phyloP scores from a whole-genome alignment of 148 eudicot species.

The Cornus controversa region DNA sequence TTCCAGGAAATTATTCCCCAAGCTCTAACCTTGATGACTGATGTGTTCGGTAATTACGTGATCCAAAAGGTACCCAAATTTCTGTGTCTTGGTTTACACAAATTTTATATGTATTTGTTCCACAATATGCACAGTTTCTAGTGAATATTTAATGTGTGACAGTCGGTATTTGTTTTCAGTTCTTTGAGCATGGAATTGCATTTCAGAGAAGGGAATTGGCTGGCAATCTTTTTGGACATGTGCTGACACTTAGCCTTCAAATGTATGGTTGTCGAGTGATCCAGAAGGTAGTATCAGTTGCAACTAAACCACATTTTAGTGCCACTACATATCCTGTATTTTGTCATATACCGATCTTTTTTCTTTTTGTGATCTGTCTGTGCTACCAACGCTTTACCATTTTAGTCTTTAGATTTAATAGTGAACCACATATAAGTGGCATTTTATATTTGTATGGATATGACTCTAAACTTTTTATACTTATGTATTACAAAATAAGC shows the following conservation, averaged over 20 bases:
- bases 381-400: background rate
- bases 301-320: background rate
- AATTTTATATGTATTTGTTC: background rate
- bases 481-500: background rate
- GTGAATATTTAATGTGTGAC: background rate
- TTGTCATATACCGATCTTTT: background rate
- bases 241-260: constrained; percentile 50
- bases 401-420: background rate
- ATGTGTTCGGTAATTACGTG: constrained; percentile 85
- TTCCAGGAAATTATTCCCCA: constrained; percentile 69
- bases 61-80: constrained; percentile 58
- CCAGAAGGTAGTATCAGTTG: constrained; percentile 42
- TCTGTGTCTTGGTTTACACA: background rate
- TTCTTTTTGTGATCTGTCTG: background rate
- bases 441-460: background rate
- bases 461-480: background rate
- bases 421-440: background rate
- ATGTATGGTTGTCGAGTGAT: constrained; percentile 71
- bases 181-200: constrained; percentile 50
- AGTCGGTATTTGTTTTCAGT: constrained; percentile 21
- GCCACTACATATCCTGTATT: background rate
- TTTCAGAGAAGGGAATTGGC: constrained; percentile 51
- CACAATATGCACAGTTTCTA: background rate
- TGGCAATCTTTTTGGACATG: constrained; percentile 41
- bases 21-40: constrained; percentile 61